phyloP scores from a whole-genome alignment of 106 monocot species.

The Dioscorea alata region DNA sequence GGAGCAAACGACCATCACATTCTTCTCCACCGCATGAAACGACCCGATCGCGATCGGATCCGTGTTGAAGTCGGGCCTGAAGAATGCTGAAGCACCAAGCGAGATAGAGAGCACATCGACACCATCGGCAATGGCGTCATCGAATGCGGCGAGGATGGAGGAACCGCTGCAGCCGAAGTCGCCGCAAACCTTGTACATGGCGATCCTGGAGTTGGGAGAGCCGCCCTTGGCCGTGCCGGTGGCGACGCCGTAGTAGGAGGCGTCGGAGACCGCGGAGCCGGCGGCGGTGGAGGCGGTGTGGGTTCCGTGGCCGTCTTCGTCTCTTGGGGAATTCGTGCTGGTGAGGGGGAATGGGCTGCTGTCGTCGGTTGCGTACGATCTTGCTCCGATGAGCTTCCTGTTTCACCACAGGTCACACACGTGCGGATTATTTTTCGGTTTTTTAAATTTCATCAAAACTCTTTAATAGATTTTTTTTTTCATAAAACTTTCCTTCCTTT shows the following conservation, averaged over 20 bases:
- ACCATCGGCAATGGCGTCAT: slow-evolving; percentile 64
- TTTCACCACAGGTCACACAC: background rate
- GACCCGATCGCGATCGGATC: slow-evolving; percentile 82
- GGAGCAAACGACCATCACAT: slow-evolving; percentile 67
- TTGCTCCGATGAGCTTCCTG: slow-evolving; percentile 86
- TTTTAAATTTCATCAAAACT: background rate
- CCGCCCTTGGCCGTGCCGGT: slow-evolving; percentile 67
- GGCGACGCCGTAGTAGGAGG: slow-evolving; percentile 77
- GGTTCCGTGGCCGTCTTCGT: slow-evolving; percentile 64
- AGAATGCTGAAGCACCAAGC: slow-evolving; percentile 39
- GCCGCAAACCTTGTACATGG: slow-evolving; percentile 70
- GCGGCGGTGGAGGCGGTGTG: slow-evolving; percentile 83
- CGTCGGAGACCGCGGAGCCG: slow-evolving; percentile 25
- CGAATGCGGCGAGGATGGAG: slow-evolving; percentile 55
- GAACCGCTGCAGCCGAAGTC: slow-evolving; percentile 48
- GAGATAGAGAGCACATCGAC: slow-evolving; percentile 76
- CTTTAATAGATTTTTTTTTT: too few relatives aligned
- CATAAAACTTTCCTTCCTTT: too few relatives aligned
- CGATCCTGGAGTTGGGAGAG: slow-evolving; percentile 41
- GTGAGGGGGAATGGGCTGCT: background rate
- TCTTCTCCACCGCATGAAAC: slow-evolving; percentile 70
- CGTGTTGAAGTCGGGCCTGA: slow-evolving; percentile 26
- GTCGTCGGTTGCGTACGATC: slow-evolving; percentile 27
- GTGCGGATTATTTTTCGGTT: too few relatives aligned
- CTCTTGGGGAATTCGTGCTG: slow-evolving; percentile 25